phyloP scores from a whole-genome alignment of 441 rosid genomes.

The Eutrema salsugineum region DNA sequence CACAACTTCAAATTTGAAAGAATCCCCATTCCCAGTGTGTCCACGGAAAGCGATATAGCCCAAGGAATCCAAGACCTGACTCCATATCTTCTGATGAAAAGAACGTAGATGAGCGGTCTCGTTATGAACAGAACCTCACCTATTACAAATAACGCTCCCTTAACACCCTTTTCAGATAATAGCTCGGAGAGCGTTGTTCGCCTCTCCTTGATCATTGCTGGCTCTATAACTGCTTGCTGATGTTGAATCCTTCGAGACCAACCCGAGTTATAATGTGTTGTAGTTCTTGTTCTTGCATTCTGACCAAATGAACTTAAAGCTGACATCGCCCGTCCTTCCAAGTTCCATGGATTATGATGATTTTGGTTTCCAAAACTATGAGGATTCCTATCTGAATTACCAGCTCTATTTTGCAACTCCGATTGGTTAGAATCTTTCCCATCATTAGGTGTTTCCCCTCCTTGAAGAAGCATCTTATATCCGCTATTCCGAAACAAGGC shows the following conservation, averaged over 20 bases:
- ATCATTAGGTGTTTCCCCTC: constrained; percentile 71
- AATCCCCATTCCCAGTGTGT: constrained; percentile 52
- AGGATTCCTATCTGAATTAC: constrained; percentile 31
- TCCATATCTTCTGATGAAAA: constrained; percentile 75
- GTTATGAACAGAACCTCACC: constrained; percentile 76
- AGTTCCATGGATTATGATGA: constrained; percentile 49
- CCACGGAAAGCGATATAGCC: constrained; percentile 76
- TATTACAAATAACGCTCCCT: constrained; percentile 55
- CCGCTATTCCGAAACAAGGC: constrained; percentile 69
- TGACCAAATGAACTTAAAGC: constrained; percentile 81
- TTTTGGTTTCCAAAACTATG: constrained; percentile 27
- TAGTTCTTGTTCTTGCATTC: constrained; percentile 53
- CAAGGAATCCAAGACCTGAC: constrained; percentile 88
- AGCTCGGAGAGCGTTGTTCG: constrained; percentile 42
- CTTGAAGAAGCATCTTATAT: constrained; percentile 91
- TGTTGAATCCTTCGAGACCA: constrained; percentile 67
- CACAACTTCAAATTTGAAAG: constrained; percentile 35
- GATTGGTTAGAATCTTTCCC: constrained; percentile 41
- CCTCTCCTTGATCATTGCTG: constrained; percentile 40
- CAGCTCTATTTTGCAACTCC: constrained; percentile 33
- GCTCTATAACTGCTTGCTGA: constrained; percentile 57
- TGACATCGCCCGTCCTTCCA: constrained; percentile 77
- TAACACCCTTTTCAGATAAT: constrained; percentile 65
- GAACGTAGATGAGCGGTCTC: constrained; percentile 85
- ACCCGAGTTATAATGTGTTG: constrained; percentile 35